Base-by-base conservation (phyloP, 2,329 filamentous ascomycete species). In the Myriosclerotinia scirpicola region DNA sequence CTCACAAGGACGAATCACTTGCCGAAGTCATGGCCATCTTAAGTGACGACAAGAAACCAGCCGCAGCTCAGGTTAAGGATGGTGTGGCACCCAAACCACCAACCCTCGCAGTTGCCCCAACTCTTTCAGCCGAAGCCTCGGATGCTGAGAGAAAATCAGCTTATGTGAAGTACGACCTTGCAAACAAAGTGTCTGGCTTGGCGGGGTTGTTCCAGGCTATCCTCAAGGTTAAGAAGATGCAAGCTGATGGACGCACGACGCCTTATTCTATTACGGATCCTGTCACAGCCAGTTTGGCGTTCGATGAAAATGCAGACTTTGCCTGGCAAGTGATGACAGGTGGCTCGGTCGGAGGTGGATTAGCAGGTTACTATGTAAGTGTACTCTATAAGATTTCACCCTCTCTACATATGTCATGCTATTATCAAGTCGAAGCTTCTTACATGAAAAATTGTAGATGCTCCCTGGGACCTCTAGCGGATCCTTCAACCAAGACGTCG, bases 341-440 rank as follows among this genome's bases (percentile, higher is more conserved):
- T 20, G 9, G 44, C 20, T 46, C 44, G 5, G 15, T n/a, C n/a
- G 44, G 44, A 17, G 6, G 6, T 5, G 53, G 30, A 20, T 36
- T 55, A 30, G 15, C 30, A 36, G 53, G 53, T 55, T 55, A 38
- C 20, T 55, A 38, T 36, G 53, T n/a, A 55, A 36, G 53, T 55
- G 20, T 17, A n/a, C 4, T n/a, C 34, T 46, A 7, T 46, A 17
- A 46, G 1, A 9, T 46, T n/a, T 9, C 20, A n/a, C 15, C 20
- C 15, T 46, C 17, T n/a, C 6, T 46, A 7, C 17, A 17, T 17
- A 46, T 17, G 20, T 46, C 20, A 8, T 7, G 44, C 17, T 9
- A n/a, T 8, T 46, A 3, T n/a, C 44, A 46, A 20, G 5, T 46
- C 0, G 17, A 46, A 20, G 44, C 20, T 46, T 46, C 44, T 46